These are phyloP conservation scores for Alternaria tenuissima DNA, from an alignment of 2,329 filamentous ascomycete species.

Conservation along the genomic window DNA sequence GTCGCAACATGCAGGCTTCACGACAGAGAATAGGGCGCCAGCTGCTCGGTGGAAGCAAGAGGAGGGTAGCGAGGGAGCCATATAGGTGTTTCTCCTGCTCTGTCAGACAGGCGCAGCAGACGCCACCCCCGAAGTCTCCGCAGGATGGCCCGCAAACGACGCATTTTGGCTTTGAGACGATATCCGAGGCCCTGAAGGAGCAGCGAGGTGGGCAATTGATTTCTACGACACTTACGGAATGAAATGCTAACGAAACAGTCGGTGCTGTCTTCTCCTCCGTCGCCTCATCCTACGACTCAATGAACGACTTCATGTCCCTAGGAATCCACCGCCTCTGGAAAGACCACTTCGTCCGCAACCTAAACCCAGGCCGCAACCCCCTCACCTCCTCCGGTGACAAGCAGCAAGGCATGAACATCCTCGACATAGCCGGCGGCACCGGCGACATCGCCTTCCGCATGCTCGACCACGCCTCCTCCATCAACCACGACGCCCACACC, in stretches of 20 bases:
- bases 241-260: constrained; percentile 60
- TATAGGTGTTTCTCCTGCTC: constrained; percentile 63
- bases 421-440: constrained; percentile 96
- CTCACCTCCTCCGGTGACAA: constrained; percentile 44
- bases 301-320: constrained; percentile 99
- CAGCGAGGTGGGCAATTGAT: constrained; percentile 60
- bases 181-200: constrained; percentile 82
- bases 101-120: constrained; percentile 49
- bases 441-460: constrained; percentile 98
- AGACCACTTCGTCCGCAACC: constrained; percentile 90
- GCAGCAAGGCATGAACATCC: constrained; percentile 71
- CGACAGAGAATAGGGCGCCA: constrained; percentile 40
- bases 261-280: constrained; percentile 94
- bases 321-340: constrained; percentile 98
- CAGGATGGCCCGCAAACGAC: constrained; percentile 67
- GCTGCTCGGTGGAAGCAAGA: constrained; percentile 36
- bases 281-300: constrained; percentile 91
- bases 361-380: constrained; percentile 78
- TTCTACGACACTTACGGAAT: not conserved
- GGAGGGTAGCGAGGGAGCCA: constrained; percentile 31
- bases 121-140: constrained; percentile 47
- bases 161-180: constrained; percentile 89
- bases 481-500: constrained; percentile 81
- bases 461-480: constrained; percentile 82
- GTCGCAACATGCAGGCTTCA: constrained; percentile 39